Evolutionary conservation across 805 yeast species (phyloP), one percentile per base, ranked within the genome.

Genomic region (Isabelozyma rhagii): DNA sequence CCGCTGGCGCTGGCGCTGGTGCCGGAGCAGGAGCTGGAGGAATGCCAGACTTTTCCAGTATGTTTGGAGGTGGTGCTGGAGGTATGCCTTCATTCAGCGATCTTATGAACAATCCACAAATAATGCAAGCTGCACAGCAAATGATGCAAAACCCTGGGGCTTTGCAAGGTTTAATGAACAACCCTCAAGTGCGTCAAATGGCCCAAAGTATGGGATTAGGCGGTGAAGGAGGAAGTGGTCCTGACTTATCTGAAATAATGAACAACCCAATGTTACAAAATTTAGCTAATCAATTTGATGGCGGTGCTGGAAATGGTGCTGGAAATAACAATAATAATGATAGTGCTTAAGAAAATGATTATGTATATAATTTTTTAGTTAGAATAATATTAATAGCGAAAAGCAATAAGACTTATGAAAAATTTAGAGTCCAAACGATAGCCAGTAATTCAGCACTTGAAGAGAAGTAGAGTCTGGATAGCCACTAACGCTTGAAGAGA

Each of bases 141-240:
- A 77, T 90, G 83, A 89, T 90, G 97, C 81, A 83, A 47, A 84
- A 91, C 65, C 97, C 97, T 38, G 78, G 73, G 36, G 89, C 94
- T 44, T 71, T 91, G 76, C 75, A 72, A 52, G 82, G 83, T 45
- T 71, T 92, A 64, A 81, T 92, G 89, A 81, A 72, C 67, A 87
- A 89, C 67, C 97, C 97, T 15, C 81, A 84, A 57, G 64, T 91
- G 27, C 83, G 83, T 63, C 86, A 85, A 64, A 88, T 92, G 96
- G 97, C 97, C 43, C 82, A 83, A 56, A 81, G 77, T 51, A 75
- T 89, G 66, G 84, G 87, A 27, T 72, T 83, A 48, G 93, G 93
- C 42, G 84, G 83, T 50, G 85, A 74, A 56, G 49, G 59, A 41
- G 66, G 66, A 34, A 56, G 56, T 41, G 64, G 61, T 44, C 91